phyloP scores from a whole-genome alignment of 192 early-diverging fungal species.

The Chytriomyces sp. region DNA sequence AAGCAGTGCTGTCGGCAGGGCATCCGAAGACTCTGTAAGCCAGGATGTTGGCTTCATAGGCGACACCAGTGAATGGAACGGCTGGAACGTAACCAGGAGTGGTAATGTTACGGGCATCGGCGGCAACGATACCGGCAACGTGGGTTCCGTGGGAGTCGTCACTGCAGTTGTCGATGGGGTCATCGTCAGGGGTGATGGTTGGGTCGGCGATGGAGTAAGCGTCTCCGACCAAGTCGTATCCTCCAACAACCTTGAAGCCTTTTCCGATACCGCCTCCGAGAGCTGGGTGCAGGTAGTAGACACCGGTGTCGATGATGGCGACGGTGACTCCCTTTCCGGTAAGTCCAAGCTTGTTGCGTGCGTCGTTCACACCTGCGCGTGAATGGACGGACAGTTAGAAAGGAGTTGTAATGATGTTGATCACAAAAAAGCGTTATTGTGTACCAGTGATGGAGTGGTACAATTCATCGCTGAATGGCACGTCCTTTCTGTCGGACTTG shows the following conservation, averaged over 20 bases:
- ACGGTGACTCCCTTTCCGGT: slow-evolving; percentile 58
- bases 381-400: not conserved
- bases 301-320: slow-evolving; percentile 57
- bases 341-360: slow-evolving; percentile 34
- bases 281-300: slow-evolving; percentile 59
- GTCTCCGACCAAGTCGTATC: slow-evolving; percentile 54
- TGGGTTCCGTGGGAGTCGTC: slow-evolving; percentile 55
- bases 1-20: slow-evolving; percentile 49
- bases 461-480: not conserved
- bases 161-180: slow-evolving; percentile 54
- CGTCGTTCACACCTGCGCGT: slow-evolving; percentile 40
- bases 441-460: not conserved
- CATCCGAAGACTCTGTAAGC: slow-evolving; percentile 77
- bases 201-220: slow-evolving; percentile 27
- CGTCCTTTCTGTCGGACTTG: not conserved
- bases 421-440: too few species aligned
- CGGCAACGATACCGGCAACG: slow-evolving; percentile 54
- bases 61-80: slow-evolving; percentile 66
- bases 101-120: slow-evolving; percentile 38
- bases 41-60: slow-evolving; percentile 80
- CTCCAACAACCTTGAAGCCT: slow-evolving; percentile 44
- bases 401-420: too few species aligned
- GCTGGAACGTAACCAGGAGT: slow-evolving; percentile 1
- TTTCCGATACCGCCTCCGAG: slow-evolving; percentile 51
- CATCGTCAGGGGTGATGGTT: slow-evolving; percentile 41